Percentiles rank a stretch among this genome's conserved stretches.
Conservation (phyloP, 306 rosid species). For the Luffa acutangula region DNA sequence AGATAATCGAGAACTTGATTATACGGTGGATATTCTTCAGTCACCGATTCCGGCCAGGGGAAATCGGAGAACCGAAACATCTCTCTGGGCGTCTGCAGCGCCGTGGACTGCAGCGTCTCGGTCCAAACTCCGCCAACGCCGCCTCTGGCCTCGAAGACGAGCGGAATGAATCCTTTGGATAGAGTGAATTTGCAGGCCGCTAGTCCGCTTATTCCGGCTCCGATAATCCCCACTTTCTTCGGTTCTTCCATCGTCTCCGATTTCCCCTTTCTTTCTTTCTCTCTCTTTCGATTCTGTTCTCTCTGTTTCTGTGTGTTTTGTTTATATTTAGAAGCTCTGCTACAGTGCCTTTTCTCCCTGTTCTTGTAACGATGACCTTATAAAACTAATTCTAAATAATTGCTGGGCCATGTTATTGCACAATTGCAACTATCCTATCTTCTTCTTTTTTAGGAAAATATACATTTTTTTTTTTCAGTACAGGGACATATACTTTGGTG, state of each 20-base stretch:
- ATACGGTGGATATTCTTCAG: slow-evolving; percentile 6
- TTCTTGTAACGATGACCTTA: no score
- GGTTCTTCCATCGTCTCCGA: slow-evolving; percentile 5
- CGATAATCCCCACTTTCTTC: slow-evolving; percentile 13
- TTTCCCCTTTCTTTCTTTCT: background rate
- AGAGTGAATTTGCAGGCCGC: slow-evolving; percentile 16
- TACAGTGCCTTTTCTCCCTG: no score
- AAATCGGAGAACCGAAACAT: slow-evolving; percentile 19
- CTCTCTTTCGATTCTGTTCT: background rate
- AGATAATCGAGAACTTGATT: slow-evolving; percentile 16
- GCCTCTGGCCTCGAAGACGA: slow-evolving; percentile 15
- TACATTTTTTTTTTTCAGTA: no score
- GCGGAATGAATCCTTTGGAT: slow-evolving; percentile 14
- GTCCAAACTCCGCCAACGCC: slow-evolving; percentile 21
- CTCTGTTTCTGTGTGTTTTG: background rate
- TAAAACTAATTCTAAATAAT: no score
- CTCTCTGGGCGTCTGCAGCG: slow-evolving; percentile 16
- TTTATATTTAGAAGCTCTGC: no score
- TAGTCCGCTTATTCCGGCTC: slow-evolving; percentile 23
- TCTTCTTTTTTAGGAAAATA: no score
- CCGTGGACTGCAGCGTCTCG: slow-evolving; percentile 22
- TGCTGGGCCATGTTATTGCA: no score
- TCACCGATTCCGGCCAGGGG: slow-evolving; percentile 18
- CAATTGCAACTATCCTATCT: no score
- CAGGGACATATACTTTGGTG: no score